Percentiles rank a stretch among this genome's conserved stretches.
These are phyloP conservation scores for Phytophthora capsici DNA, from an alignment of 352 stramenopile genomes.

Conservation along the genomic window DNA sequence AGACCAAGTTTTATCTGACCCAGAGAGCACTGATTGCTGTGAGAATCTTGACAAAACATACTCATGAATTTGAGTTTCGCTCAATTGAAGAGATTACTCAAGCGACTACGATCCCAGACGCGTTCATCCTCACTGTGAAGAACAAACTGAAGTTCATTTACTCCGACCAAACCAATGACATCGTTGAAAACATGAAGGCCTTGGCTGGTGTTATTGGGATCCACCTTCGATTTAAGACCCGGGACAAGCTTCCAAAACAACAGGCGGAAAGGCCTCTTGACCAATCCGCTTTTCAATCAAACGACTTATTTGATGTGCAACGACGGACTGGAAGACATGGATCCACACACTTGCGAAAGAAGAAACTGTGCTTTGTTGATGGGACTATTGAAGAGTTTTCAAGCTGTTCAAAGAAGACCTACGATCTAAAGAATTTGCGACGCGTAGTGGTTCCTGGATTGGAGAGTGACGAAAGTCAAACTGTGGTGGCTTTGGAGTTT, in stretches of 20 bases:
- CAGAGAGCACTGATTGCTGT: conserved; percentile 71
- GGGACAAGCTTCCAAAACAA: conserved; percentile 65
- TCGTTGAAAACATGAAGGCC: conserved; percentile 68
- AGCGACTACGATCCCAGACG: conserved; percentile 54
- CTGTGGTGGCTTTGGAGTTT: conserved; percentile 75
- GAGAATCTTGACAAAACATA: conserved; percentile 68
- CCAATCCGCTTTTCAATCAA: conserved; percentile 49
- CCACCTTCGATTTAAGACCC: conserved; percentile 39
- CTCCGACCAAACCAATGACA: conserved; percentile 61
- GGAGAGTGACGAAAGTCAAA: conserved; percentile 37
- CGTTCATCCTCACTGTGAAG: conserved; percentile 64
- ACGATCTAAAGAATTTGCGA: conserved; percentile 60
- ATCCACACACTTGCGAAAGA: conserved; percentile 63
- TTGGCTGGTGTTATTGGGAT: conserved; percentile 76
- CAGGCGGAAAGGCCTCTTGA: conserved; percentile 40
- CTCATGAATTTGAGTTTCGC: conserved; percentile 79
- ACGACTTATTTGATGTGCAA: conserved; percentile 59
- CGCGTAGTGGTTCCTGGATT: conserved; percentile 53
- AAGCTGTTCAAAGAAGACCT: conserved; percentile 57
- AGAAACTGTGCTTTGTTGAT: conserved; percentile 69
- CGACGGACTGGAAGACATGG: conserved; percentile 64
- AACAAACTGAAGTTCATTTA: conserved; percentile 81
- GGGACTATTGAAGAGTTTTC: conserved; percentile 57
- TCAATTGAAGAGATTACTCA: conserved; percentile 60
- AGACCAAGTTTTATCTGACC: conserved; percentile 75